These are phyloP conservation scores for Xylaria sp. DNA, from an alignment of 2,329 filamentous ascomycete genomes.

Conservation along the genomic window DNA sequence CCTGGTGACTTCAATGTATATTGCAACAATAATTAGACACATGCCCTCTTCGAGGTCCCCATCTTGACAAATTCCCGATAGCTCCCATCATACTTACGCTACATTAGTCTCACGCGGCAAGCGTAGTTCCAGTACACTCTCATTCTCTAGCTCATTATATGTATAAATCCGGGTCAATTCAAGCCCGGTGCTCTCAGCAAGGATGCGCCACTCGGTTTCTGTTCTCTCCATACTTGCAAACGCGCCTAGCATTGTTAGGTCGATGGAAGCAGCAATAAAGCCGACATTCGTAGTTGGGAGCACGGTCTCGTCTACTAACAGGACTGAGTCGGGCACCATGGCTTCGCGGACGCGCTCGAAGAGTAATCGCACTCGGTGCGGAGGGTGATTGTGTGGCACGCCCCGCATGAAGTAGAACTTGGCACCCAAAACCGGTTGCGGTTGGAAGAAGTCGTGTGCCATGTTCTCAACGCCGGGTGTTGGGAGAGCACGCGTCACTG, in stretches of 20 bases:
- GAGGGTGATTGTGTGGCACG: constrained; percentile 40
- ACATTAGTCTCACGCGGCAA: too few species aligned
- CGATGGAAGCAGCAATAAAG: constrained; percentile 23
- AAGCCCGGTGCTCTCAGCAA: constrained; percentile 21
- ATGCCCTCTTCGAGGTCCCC: too few species aligned
- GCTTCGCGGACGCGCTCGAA: constrained; percentile 27
- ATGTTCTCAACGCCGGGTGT: constrained; percentile 39
- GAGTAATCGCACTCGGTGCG: constrained; percentile 19
- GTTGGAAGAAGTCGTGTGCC: constrained; percentile 35
- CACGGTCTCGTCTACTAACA: constrained; percentile 43
- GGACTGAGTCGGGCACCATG: constrained; percentile 36
- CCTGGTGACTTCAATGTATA: too few species aligned
- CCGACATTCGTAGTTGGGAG: constrained; percentile 30
- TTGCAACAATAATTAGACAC: too few species aligned
- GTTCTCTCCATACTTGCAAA: constrained; percentile 38
- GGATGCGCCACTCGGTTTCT: constrained; percentile 26
- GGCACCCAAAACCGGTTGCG: constrained; percentile 43
- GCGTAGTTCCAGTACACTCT: constrained; percentile 38
- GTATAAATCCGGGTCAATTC: constrained; percentile 21
- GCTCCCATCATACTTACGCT: too few species aligned
- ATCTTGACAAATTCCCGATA: too few species aligned
- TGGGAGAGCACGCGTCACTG: constrained; percentile 26
- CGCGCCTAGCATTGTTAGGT: constrained; percentile 39
- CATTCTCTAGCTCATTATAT: constrained; percentile 27
- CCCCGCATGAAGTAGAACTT: constrained; percentile 41